Evolutionary conservation across 1,284 basidiomycete species (phyloP).

Genomic region (Ganoderma lingzhi): DNA sequence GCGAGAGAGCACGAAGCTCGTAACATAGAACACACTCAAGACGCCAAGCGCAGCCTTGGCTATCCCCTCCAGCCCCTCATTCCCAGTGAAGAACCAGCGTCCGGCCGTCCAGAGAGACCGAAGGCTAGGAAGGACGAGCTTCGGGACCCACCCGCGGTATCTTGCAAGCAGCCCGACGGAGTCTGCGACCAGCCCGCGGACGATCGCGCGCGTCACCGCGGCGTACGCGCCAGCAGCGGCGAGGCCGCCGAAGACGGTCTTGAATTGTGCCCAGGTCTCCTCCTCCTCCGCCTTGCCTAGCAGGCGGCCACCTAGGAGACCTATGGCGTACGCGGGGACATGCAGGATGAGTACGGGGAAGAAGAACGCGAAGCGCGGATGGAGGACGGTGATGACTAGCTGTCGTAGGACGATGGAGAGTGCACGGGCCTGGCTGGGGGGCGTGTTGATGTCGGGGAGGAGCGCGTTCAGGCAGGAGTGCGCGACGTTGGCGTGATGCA

Average conservation of each 20-base stretch:
- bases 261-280: conserved; percentile 91
- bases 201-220: conserved; percentile 25
- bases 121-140: conserved; percentile 5
- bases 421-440: conserved; percentile 69
- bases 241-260: conserved; percentile 85
- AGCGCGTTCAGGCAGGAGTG: conserved; percentile 68
- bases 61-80: conserved; percentile 13
- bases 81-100: conserved; percentile 25
- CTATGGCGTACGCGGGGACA: conserved; percentile 82
- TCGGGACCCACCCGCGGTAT: conserved; percentile 12
- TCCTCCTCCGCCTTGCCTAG: conserved; percentile 75
- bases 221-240: conserved; percentile 62
- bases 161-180: background rate
- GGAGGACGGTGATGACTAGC: conserved; percentile 72
- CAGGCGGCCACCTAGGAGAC: conserved; percentile 71
- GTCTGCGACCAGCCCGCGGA: conserved; percentile 11
- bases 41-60: conserved; percentile 22
- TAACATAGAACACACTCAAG: conserved; percentile 26
- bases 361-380: conserved; percentile 85
- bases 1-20: conserved; percentile 44
- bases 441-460: conserved; percentile 71
- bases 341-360: conserved; percentile 83
- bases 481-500: conserved; percentile 81
- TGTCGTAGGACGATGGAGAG: conserved; percentile 79
- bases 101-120: conserved; percentile 15